Conservation (phyloP, 306 rosid genomes). For the Gynostemma pentaphyllum region DNA sequence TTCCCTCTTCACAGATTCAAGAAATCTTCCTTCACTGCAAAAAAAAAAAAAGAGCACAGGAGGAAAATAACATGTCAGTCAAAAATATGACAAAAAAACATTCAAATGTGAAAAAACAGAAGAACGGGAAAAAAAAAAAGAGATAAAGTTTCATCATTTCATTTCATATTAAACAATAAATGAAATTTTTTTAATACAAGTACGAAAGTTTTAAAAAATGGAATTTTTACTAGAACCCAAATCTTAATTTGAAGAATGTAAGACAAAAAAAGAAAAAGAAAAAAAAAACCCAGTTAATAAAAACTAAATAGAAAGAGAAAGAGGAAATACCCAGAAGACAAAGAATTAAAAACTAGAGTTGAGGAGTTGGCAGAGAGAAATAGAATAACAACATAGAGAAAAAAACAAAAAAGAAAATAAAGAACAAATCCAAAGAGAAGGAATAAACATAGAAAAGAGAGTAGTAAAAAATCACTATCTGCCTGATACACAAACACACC, state of each 20-base stretch:
- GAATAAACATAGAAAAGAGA: slow-evolving; percentile 76
- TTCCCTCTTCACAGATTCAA: slow-evolving; percentile 23
- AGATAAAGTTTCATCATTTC: no score
- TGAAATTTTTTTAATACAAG: slow-evolving; percentile 25
- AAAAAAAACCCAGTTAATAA: not conserved
- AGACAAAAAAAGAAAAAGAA: no score
- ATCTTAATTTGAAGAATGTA: not conserved
- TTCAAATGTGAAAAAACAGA: slow-evolving; percentile 21
- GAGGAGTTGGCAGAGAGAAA: slow-evolving; percentile 16
- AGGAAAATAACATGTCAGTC: slow-evolving; percentile 39
- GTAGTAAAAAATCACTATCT: slow-evolving; percentile 50
- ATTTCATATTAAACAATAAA: not conserved
- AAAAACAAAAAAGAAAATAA: slow-evolving; percentile 54
- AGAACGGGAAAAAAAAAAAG: slow-evolving; percentile 32
- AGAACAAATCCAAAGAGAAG: slow-evolving; percentile 52
- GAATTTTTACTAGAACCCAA: slow-evolving; percentile 30
- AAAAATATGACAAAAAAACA: slow-evolving; percentile 8
- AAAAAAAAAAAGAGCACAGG: slow-evolving; percentile 13
- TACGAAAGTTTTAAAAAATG: slow-evolving; percentile 18
- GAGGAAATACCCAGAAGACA: slow-evolving; percentile 52
- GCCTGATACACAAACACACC: slow-evolving; percentile 22
- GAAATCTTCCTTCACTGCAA: slow-evolving; percentile 21
- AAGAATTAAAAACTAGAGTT: slow-evolving; percentile 20
- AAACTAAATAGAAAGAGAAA: slow-evolving; percentile 20
- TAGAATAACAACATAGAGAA: slow-evolving; percentile 42